These are phyloP conservation scores for Ceratobasidium sp. DNA, from an alignment of 1,284 basidiomycete species.

Conservation along the genomic window DNA sequence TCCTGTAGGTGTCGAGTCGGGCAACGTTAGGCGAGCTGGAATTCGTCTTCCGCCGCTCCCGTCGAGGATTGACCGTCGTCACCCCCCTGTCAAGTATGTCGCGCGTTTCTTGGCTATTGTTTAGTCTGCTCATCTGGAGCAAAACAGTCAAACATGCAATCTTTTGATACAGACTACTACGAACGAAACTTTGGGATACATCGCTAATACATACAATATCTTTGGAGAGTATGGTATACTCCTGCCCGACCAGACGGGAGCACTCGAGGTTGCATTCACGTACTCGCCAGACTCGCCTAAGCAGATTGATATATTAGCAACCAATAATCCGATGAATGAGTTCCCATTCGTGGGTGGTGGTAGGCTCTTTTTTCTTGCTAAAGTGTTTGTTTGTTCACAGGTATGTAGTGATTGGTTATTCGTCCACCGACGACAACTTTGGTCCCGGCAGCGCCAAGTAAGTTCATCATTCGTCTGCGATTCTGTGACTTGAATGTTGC, in stretches of 20 bases:
- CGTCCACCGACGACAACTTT: not conserved
- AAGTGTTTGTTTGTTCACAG: not conserved
- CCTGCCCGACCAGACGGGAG: not conserved
- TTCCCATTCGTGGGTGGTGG: slow-evolving; percentile 13
- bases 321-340: not conserved
- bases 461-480: not conserved
- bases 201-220: not conserved
- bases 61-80: too few relatives aligned
- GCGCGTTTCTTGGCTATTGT: too few relatives aligned
- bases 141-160: slow-evolving; percentile 7
- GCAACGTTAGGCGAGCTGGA: too few relatives aligned
- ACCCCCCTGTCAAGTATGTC: too few relatives aligned
- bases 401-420: not conserved
- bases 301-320: slow-evolving; percentile 18
- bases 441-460: slow-evolving; percentile 15
- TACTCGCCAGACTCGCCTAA: slow-evolving; percentile 9
- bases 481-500: not conserved
- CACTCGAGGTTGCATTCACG: slow-evolving; percentile 30
- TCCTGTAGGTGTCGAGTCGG: too few relatives aligned
- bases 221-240: slow-evolving; percentile 11
- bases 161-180: not conserved
- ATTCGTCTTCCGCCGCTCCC: too few relatives aligned
- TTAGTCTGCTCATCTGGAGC: too few relatives aligned
- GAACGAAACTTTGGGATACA: not conserved
- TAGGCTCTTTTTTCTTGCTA: not conserved